These are phyloP conservation scores for Thielaviopsis musarum DNA, from an alignment of 2,329 filamentous ascomycete genomes.

Conservation along the genomic window DNA sequence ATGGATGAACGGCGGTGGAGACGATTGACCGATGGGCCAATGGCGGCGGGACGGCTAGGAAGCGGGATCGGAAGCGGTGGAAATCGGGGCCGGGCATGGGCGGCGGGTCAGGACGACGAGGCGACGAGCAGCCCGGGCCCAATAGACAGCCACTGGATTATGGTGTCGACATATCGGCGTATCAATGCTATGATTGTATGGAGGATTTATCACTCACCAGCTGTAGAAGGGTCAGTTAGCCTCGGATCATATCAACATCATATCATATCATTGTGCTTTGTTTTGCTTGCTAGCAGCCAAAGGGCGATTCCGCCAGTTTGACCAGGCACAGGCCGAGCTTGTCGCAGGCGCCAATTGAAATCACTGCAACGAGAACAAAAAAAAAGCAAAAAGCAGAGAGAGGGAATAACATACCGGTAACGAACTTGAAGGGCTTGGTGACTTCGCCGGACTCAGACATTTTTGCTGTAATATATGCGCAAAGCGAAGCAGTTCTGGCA, in stretches of 20 bases:
- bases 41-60: not conserved
- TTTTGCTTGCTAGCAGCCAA: not conserved
- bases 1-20: not conserved
- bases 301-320: not conserved
- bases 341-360: not conserved
- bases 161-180: not conserved
- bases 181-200: not conserved
- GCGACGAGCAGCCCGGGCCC: not conserved
- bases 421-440: constrained; percentile 99
- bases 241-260: constrained; percentile 20
- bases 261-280: constrained; percentile 18
- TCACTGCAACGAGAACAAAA: not conserved
- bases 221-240: constrained; percentile 26
- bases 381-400: not conserved
- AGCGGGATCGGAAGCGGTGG: constrained; percentile 11
- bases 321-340: not conserved
- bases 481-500: constrained; percentile 1
- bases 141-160: not conserved
- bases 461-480: constrained; percentile 30
- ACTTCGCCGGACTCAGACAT: constrained; percentile 74
- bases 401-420: constrained; percentile 63
- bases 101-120: not conserved
- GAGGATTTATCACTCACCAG: constrained; percentile 23
- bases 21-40: not conserved
- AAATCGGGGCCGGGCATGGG: not conserved